Evolutionary conservation across 1,284 basidiomycete genomes (phyloP).

Genomic region (Cutaneotrichosporon spelunceum): DNA sequence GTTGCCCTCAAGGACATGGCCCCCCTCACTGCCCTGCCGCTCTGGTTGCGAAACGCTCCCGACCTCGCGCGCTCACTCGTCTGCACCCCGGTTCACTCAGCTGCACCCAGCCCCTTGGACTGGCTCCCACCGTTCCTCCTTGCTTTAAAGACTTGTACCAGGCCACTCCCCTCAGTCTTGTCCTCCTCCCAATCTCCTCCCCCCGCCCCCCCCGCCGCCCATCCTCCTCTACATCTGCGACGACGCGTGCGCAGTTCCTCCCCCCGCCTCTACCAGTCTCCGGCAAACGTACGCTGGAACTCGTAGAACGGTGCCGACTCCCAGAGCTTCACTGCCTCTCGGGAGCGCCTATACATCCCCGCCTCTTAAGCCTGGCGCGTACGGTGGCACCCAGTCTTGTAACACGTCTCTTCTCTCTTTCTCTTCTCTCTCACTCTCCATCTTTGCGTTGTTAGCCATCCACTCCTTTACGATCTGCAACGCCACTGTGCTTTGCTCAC

Average conservation of each 20-base stretch:
- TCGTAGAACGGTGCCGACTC: background rate
- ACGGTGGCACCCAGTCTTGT: slow-evolving; percentile 1
- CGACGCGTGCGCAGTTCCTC: slow-evolving; percentile 5
- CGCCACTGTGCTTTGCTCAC: slow-evolving; percentile 7
- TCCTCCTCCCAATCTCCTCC: slow-evolving; percentile 7
- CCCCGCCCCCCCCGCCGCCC: background rate
- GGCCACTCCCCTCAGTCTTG: slow-evolving; percentile 3
- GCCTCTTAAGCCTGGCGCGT: slow-evolving; percentile 8
- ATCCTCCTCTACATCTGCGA: slow-evolving; percentile 5
- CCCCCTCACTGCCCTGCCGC: slow-evolving; percentile 17
- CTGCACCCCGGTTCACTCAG: background rate
- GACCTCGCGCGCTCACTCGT: slow-evolving; percentile 11
- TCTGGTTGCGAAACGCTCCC: slow-evolving; percentile 26
- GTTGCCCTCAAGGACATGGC: slow-evolving; percentile 24
- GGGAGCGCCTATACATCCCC: slow-evolving; percentile 7
- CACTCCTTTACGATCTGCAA: slow-evolving; percentile 5
- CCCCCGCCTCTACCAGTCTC: background rate
- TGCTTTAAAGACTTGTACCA: slow-evolving; percentile 19
- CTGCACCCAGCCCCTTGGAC: slow-evolving; percentile 9
- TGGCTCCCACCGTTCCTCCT: slow-evolving; percentile 11
- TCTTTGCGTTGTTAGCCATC: background rate
- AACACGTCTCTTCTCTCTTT: background rate
- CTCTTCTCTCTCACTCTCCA: slow-evolving; percentile 8
- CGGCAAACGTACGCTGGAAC: background rate
- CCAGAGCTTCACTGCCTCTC: slow-evolving; percentile 5